A percentile compares a stretch with the other conserved stretches of the same genome.
phyloP scores from a whole-genome alignment of 23 red algal genomes.

The Gracilaria domingensis region DNA sequence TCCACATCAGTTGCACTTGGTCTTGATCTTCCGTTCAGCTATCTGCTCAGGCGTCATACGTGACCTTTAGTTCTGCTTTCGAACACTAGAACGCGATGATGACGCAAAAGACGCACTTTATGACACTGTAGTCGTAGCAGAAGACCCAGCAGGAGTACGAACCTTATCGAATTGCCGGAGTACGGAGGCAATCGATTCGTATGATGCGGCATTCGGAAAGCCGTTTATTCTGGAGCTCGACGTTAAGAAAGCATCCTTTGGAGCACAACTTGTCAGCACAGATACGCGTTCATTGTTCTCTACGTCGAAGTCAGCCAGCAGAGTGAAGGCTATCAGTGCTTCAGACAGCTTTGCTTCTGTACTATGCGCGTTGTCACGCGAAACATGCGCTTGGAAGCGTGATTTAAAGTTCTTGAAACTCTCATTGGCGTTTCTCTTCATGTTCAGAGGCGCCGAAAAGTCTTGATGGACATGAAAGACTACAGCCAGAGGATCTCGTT shows the following conservation, averaged over 20 bases:
- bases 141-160: neutral
- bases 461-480: conserved; percentile 23
- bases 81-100: too few species aligned
- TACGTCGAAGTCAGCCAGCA: neutral
- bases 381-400: neutral
- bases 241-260: neutral
- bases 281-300: neutral
- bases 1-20: conserved; percentile 6
- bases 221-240: neutral
- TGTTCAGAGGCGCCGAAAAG: neutral
- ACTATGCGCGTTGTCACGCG: neutral
- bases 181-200: neutral
- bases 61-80: neutral
- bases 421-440: neutral
- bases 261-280: neutral
- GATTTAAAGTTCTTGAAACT: neutral
- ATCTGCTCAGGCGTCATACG: conserved; percentile 12
- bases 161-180: neutral
- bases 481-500: conserved; percentile 22
- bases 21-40: conserved; percentile 17
- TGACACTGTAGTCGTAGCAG: too few species aligned
- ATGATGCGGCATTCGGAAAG: neutral
- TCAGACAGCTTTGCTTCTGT: neutral
- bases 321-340: neutral
- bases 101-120: too few species aligned